phyloP scores from a whole-genome alignment of 2,329 filamentous ascomycete genomes.

The Byssothecium circinans region DNA sequence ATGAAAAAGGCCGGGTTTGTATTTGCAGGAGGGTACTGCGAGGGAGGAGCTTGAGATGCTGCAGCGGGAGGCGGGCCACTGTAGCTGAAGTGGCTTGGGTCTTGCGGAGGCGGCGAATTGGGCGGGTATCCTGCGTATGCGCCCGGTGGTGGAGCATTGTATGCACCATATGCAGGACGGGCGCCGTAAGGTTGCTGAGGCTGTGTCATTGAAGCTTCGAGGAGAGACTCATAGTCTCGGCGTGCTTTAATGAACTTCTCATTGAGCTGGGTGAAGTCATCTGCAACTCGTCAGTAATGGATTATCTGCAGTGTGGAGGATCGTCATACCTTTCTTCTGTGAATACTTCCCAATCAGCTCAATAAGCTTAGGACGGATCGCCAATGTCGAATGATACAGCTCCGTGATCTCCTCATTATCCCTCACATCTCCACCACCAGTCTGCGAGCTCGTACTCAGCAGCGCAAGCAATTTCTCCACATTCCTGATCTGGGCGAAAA shows the following conservation, averaged over 20 bases:
- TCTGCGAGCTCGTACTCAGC: conserved; percentile 72
- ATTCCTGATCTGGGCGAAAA: conserved; percentile 76
- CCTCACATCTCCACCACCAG: conserved; percentile 63
- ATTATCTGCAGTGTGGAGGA: not conserved
- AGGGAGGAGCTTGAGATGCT: conserved; percentile 32
- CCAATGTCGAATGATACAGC: conserved; percentile 87
- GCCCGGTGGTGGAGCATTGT: conserved; percentile 36
- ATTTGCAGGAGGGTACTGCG: conserved; percentile 45
- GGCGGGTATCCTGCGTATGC: conserved; percentile 39
- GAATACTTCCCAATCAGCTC: conserved; percentile 99
- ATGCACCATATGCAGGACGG: conserved; percentile 48
- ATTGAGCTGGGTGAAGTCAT: conserved; percentile 97
- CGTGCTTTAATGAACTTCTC: conserved; percentile 99
- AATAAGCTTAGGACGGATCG: conserved; percentile 94
- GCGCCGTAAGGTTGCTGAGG: conserved; percentile 81
- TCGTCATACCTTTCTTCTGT: conserved; percentile 83
- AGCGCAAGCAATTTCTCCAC: conserved; percentile 83
- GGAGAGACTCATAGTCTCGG: conserved; percentile 91
- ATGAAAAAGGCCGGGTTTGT: conserved; percentile 43
- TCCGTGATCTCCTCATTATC: conserved; percentile 96
- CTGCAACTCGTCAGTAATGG: conserved; percentile 49
- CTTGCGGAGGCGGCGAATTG: conserved; percentile 36
- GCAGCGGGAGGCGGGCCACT: conserved; percentile 37
- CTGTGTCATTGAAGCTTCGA: conserved; percentile 96
- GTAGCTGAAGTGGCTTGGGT: conserved; percentile 32